phyloP scores from a whole-genome alignment of 1,284 basidiomycete species.

The Cutaneotrichosporon cyanovorans region DNA sequence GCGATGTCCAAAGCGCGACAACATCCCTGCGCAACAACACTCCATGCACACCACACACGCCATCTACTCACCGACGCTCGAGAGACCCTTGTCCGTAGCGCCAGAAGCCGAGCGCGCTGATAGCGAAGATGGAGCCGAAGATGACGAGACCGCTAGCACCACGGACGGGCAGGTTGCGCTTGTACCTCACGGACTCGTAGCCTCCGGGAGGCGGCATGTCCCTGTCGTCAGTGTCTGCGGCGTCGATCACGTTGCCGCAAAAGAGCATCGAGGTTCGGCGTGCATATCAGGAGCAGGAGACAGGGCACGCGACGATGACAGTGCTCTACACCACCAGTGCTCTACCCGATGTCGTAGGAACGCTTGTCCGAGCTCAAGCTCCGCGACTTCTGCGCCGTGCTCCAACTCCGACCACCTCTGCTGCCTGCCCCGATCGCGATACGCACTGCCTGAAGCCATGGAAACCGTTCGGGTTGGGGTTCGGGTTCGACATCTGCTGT shows the following conservation, averaged over 20 bases:
- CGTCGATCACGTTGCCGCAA: too few relatives aligned
- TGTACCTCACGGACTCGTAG: constrained; percentile 89
- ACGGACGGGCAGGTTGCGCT: constrained; percentile 86
- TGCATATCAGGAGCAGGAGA: too few relatives aligned
- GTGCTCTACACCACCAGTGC: not conserved
- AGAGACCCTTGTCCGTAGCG: constrained; percentile 80
- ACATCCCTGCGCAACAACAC: too few relatives aligned
- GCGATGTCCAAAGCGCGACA: too few relatives aligned
- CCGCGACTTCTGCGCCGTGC: too few relatives aligned
- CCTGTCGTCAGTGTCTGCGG: constrained; percentile 51
- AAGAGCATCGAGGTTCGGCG: too few relatives aligned
- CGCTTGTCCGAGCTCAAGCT: too few relatives aligned
- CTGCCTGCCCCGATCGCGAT: not conserved
- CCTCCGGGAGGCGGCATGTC: constrained; percentile 94
- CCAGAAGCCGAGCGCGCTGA: constrained; percentile 91
- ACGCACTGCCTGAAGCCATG: constrained; percentile 9
- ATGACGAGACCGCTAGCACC: constrained; percentile 83
- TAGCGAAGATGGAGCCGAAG: constrained; percentile 71
- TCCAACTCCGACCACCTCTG: too few relatives aligned
- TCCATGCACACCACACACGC: too few relatives aligned
- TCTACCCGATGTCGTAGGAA: too few relatives aligned
- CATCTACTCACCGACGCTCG: constrained; percentile 71
- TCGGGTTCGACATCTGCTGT: constrained; percentile 6
- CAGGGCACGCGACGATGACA: not conserved
- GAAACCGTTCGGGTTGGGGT: constrained; percentile 7